Evolutionary conservation across 495 filamentous ascomycete species (phyloP).

Genomic region (Podospora fimiseda): DNA sequence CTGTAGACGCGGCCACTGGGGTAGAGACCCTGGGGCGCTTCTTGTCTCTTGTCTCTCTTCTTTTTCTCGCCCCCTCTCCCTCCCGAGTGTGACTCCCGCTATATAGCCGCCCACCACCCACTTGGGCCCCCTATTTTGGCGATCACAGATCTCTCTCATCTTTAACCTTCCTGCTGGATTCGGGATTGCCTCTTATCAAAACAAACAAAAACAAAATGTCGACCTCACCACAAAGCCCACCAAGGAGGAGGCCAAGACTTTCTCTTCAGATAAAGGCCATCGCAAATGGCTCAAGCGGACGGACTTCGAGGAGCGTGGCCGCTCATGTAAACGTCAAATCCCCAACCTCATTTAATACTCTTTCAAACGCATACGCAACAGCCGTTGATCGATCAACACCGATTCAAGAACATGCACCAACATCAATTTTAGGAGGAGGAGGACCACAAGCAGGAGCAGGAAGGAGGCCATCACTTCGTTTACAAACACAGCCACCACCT

Average conservation of each 20-base stretch:
- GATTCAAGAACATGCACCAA: conserved; percentile 33
- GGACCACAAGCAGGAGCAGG: conserved; percentile 14
- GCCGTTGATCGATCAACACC: conserved; percentile 60
- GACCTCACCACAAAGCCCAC: conserved; percentile 35
- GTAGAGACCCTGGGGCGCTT: background rate
- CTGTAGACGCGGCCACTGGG: conserved; percentile 4
- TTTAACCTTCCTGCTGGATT: conserved; percentile 15
- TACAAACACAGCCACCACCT: conserved; percentile 33
- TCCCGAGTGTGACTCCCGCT: conserved; percentile 30
- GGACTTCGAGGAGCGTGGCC: conserved; percentile 30
- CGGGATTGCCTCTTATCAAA: conserved; percentile 6
- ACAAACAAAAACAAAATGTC: conserved; percentile 25
- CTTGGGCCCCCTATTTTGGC: conserved; percentile 12
- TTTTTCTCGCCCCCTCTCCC: background rate
- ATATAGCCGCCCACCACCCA: conserved; percentile 23
- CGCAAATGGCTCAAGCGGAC: conserved; percentile 23
- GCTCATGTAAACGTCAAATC: conserved; percentile 54
- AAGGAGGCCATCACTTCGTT: conserved; percentile 36
- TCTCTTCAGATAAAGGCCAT: conserved; percentile 64
- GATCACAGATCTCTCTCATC: conserved; percentile 14
- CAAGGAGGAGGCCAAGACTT: conserved; percentile 66
- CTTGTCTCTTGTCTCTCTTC: background rate
- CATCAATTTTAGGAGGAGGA: conserved; percentile 29
- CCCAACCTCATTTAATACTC: conserved; percentile 75
- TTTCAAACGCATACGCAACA: conserved; percentile 69